Conservation (phyloP, 2,329 filamentous ascomycete genomes). For the Neofusicoccum sp. region DNA sequence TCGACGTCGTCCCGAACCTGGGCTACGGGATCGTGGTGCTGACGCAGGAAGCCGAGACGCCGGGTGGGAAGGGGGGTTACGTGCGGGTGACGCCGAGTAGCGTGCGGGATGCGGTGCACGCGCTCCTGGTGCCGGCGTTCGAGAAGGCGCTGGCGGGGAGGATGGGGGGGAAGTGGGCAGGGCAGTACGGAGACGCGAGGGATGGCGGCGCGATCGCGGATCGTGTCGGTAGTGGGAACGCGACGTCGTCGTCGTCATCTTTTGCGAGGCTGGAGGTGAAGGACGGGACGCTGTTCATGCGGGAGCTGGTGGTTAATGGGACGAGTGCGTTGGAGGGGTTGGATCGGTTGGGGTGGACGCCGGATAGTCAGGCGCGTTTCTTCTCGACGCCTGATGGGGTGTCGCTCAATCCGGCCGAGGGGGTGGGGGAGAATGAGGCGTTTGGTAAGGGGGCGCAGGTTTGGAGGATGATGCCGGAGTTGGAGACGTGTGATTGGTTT, state of each 20-base stretch:
- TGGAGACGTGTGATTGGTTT: constrained; percentile 31
- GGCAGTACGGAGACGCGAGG: constrained; percentile 24
- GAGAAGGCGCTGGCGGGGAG: constrained; percentile 23
- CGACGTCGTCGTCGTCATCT: neutral
- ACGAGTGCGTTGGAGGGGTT: constrained; percentile 30
- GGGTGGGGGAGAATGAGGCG: constrained; percentile 1
- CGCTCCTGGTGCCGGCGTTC: constrained; percentile 29
- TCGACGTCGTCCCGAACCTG: constrained; percentile 31
- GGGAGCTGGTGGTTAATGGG: constrained; percentile 29
- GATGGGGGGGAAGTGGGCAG: constrained; percentile 24
- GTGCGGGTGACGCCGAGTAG: constrained; percentile 22
- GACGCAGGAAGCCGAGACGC: neutral
- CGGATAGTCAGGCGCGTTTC: constrained; percentile 20
- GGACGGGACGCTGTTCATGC: constrained; percentile 29
- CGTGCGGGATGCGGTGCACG: constrained; percentile 24
- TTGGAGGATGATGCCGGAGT: constrained; percentile 29
- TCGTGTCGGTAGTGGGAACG: neutral
- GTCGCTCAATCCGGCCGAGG: constrained; percentile 28
- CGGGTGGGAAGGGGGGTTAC: constrained; percentile 20
- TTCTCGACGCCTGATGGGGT: constrained; percentile 28
- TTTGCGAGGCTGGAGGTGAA: constrained; percentile 26
- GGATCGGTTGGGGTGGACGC: constrained; percentile 29
- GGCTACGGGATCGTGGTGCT: constrained; percentile 32
- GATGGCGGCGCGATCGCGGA: constrained; percentile 25
- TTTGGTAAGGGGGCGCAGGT: constrained; percentile 25